Evolutionary conservation across 208 protist species (phyloP).

Genomic region (Trypanosoma conorhini): DNA sequence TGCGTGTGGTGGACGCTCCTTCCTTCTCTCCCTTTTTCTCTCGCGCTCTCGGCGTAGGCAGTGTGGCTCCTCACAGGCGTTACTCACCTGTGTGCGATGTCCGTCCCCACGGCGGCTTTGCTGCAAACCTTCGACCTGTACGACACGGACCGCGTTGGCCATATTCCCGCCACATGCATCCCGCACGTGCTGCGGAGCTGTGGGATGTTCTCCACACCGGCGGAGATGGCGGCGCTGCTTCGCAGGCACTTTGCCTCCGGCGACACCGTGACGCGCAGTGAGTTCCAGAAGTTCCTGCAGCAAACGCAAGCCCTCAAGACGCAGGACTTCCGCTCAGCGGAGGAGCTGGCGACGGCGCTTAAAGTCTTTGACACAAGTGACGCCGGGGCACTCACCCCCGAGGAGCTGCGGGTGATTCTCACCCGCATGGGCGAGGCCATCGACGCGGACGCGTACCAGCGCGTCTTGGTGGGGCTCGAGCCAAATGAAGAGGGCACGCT

Average conservation of each 20-base stretch:
- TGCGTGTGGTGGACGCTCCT: neutral
- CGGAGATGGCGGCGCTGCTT: slow-evolving; percentile 15
- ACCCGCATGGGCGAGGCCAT: slow-evolving; percentile 25
- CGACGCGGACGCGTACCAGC: neutral
- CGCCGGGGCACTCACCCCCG: neutral
- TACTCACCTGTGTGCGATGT: neutral
- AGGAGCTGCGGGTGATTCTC: slow-evolving; percentile 14
- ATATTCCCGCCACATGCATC: neutral
- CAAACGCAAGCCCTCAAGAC: neutral
- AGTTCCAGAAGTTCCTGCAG: slow-evolving; percentile 13
- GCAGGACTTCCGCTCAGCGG: slow-evolving; percentile 12
- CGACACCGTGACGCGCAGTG: slow-evolving; percentile 6
- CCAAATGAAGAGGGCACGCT: neutral
- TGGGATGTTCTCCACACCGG: slow-evolving; percentile 16
- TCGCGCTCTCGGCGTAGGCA: neutral
- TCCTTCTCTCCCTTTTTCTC: neutral
- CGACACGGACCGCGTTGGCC: neutral
- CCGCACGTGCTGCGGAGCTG: slow-evolving; percentile 21
- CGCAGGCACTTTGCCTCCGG: neutral
- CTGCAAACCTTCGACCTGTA: slow-evolving; percentile 22
- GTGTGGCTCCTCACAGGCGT: too few relatives aligned
- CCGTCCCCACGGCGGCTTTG: slow-evolving; percentile 9
- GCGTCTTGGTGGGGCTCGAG: slow-evolving; percentile 12
- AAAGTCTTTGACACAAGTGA: slow-evolving; percentile 16
- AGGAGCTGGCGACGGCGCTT: slow-evolving; percentile 14